Evolutionary conservation across 1,284 basidiomycete species (phyloP), one percentile per base, ranked within the genome.

Genomic region (Fomitopsis pinicola): DNA sequence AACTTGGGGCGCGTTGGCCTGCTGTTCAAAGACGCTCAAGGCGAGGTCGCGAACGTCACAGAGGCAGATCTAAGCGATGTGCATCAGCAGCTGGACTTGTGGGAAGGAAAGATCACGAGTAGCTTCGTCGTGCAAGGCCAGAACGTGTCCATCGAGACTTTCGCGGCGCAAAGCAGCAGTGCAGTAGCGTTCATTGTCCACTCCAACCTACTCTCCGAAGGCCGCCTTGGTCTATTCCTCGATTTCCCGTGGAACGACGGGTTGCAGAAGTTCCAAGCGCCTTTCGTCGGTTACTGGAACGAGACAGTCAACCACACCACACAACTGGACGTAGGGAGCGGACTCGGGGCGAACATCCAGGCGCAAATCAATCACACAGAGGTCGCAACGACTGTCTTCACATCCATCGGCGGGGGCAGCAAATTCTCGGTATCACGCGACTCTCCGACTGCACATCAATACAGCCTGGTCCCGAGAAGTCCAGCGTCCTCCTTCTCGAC

Each of bases 181-280:
- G 72, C 74, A 1, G 65, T 86, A 30, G 80, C 70, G 2, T 68
- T 86, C 30, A 69, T 63, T 10, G 65, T 86, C 54, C 55, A 68
- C 1, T 85, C 83, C 14, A 19, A 72, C 1, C 73, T 84, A 17
- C 45, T 86, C 7, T 19, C 64, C 28, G 62, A 68, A n/a, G 76
- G 78, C 5, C 71, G 71, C 52, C 69, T 85, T 5, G 82, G 79
- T 0, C 22, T 85, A 0, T 85, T 84, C 70, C 63, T 87, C n/a
- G 84, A 87, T 68, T 86, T 83, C 66, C 84, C 84, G 8, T 87
- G 83, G 83, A 82, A 81, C 68, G 84, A 85, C 63, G 85, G 84
- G 4, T 73, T 68, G 45, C 60, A 71, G 22, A 85, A 86, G 66
- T 87, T 86, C 69, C 77, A 77, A 28, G 84, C 81, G 7, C 84